Evolutionary conservation across 148 eudicot species (phyloP).

Genomic region (Chenopodium quinoa): DNA sequence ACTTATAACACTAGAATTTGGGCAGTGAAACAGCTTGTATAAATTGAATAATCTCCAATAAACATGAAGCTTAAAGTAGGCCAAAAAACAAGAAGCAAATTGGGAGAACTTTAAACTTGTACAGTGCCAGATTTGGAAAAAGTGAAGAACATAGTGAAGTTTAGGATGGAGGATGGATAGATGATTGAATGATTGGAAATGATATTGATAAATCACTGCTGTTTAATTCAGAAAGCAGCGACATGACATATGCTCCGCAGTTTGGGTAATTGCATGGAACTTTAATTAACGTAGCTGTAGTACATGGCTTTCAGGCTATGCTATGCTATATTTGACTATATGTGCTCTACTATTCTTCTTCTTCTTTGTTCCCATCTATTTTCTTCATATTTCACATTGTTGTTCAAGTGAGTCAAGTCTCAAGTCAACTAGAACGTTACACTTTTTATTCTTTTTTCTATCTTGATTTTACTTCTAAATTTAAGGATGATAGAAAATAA

Average conservation of each 20-base stretch:
- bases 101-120: not conserved
- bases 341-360: not conserved
- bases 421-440: not conserved
- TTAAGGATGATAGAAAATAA: too few species aligned
- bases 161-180: not conserved
- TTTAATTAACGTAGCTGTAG: not conserved
- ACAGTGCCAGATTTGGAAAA: constrained; percentile 2
- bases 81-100: not conserved
- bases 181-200: constrained; percentile 14
- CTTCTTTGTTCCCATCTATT: not conserved
- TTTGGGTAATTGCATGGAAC: not conserved
- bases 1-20: too few species aligned
- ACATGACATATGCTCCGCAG: not conserved
- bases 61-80: not conserved
- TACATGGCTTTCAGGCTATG: not conserved
- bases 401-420: not conserved
- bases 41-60: too few species aligned
- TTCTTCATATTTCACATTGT: not conserved
- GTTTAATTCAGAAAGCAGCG: not conserved
- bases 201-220: constrained; percentile 1
- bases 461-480: too few species aligned
- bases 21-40: not conserved
- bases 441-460: too few species aligned
- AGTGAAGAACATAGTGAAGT: not conserved
- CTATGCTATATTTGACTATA: not conserved